phyloP scores from a whole-genome alignment of 106 monocot genomes.

The Dioscorea alata region DNA sequence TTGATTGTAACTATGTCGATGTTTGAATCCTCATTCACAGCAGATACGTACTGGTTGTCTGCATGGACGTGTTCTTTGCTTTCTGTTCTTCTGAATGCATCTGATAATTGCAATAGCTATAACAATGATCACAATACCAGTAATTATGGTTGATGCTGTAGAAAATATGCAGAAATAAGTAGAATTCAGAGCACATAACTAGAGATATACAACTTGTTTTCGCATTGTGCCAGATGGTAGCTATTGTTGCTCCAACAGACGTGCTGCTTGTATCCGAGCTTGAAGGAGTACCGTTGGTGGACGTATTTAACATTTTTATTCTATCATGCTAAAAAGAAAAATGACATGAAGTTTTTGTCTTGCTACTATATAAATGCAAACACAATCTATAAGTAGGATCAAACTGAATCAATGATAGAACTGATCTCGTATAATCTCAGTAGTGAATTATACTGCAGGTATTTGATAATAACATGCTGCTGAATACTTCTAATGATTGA shows the following conservation, averaged over 20 bases:
- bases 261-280: neutral
- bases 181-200: neutral
- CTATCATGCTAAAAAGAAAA: no score
- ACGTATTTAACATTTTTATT: no score
- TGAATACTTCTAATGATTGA: no score
- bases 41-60: no score
- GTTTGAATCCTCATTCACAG: neutral
- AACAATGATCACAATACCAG: conserved; percentile 3
- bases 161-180: neutral
- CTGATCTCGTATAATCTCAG: no score
- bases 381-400: no score
- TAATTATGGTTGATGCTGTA: neutral
- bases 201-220: neutral
- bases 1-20: conserved; percentile 12
- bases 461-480: no score
- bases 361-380: no score
- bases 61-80: neutral
- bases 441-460: no score
- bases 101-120: conserved; percentile 6
- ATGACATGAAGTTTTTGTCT: no score
- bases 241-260: no score
- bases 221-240: neutral
- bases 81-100: neutral
- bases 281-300: neutral
- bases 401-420: no score